Conservation (phyloP, 2,329 filamentous ascomycete species). For the Sporothrix humicola region DNA sequence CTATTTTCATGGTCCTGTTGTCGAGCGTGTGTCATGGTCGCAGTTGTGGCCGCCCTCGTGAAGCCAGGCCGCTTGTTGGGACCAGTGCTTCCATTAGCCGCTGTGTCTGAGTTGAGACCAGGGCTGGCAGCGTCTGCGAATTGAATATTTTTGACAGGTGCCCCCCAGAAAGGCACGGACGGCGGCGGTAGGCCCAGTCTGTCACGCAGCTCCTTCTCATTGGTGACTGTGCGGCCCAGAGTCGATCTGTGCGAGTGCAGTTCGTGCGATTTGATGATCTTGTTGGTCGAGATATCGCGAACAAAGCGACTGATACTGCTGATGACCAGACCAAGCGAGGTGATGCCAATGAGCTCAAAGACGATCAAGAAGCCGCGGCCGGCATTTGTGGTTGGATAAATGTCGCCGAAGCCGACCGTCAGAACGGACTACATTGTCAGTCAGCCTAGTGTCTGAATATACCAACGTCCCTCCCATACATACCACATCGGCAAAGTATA, state of each 20-base stretch:
- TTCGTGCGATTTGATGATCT: conserved; percentile 65
- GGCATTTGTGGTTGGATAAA: conserved; percentile 58
- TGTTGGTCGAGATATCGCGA: conserved; percentile 63
- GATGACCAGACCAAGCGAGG: conserved; percentile 72
- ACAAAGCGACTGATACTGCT: conserved; percentile 68
- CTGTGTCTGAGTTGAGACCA: not conserved
- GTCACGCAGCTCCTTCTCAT: conserved; percentile 54
- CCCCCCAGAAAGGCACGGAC: not conserved
- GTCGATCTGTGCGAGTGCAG: conserved; percentile 60
- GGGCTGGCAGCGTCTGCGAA: too few species aligned
- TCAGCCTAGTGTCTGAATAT: not conserved
- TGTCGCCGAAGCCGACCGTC: conserved; percentile 67
- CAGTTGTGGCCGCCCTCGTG: not conserved
- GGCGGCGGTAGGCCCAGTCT: conserved; percentile 46
- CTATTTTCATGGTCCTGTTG: not conserved
- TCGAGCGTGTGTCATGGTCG: not conserved
- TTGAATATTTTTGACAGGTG: not conserved
- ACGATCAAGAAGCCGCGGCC: conserved; percentile 68
- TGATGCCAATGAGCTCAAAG: conserved; percentile 70
- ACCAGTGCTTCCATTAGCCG: not conserved
- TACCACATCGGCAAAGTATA: conserved; percentile 66
- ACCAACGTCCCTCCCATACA: conserved; percentile 11
- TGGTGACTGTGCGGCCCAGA: conserved; percentile 59
- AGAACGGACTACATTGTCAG: conserved; percentile 50
- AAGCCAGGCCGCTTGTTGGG: not conserved